Evolutionary conservation across 495 filamentous ascomycete species (phyloP).

Genomic region (Opeltia flavorubescens): DNA sequence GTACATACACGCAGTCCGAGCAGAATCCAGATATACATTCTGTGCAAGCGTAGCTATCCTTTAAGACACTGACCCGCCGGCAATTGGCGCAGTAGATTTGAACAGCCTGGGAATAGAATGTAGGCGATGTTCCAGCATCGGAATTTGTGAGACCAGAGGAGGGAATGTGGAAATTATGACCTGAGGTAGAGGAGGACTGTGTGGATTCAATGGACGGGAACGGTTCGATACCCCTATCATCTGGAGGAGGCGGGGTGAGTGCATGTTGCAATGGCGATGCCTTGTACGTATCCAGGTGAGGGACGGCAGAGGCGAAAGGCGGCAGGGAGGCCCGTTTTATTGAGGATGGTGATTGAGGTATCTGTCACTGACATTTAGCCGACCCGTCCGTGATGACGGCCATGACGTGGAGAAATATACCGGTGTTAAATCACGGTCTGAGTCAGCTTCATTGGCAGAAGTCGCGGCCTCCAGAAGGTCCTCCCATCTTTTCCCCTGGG

Average conservation of each 20-base stretch:
- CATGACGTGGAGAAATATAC: conserved; percentile 32
- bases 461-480: conserved; percentile 85
- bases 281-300: conserved; percentile 59
- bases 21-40: conserved; percentile 90
- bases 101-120: conserved; percentile 38
- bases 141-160: conserved; percentile 34
- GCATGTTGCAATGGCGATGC: conserved; percentile 78
- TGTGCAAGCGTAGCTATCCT: conserved; percentile 78
- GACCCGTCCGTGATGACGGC: background rate
- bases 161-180: conserved; percentile 52
- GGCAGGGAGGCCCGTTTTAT: conserved; percentile 67
- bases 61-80: conserved; percentile 54
- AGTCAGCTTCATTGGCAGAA: conserved; percentile 75
- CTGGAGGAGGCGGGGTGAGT: conserved; percentile 64
- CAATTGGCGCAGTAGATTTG: conserved; percentile 85
- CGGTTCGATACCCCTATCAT: conserved; percentile 52
- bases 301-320: conserved; percentile 41
- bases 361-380: conserved; percentile 24
- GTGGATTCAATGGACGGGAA: conserved; percentile 76
- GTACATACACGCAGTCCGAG: conserved; percentile 65
- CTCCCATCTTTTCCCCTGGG: conserved; percentile 82
- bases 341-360: conserved; percentile 51
- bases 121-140: conserved; percentile 32
- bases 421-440: conserved; percentile 71
- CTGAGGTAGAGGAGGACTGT: conserved; percentile 32